A percentile compares a stretch with the other conserved stretches of the same genome.
These are phyloP conservation scores for Septoria petroselini DNA, from an alignment of 2,329 filamentous ascomycete species.

Conservation along the genomic window DNA sequence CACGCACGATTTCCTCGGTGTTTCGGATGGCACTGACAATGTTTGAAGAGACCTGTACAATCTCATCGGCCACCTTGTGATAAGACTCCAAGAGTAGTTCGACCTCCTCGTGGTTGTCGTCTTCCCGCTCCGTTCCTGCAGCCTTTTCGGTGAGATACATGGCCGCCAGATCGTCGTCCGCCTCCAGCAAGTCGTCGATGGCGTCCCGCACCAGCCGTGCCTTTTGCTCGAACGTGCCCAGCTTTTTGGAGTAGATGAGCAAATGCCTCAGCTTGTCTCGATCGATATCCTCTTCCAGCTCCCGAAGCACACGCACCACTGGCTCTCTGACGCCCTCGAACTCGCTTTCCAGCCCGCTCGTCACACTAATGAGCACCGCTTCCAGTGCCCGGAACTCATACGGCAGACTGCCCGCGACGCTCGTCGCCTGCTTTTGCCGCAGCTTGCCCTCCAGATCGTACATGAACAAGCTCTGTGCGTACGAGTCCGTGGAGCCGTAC, in stretches of 20 bases:
- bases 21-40: constrained; percentile 92
- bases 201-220: constrained; percentile 89
- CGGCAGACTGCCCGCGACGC: constrained; percentile 60
- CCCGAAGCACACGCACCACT: constrained; percentile 80
- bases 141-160: constrained; percentile 96
- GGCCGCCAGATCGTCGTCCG: constrained; percentile 86
- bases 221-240: constrained; percentile 97
- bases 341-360: constrained; percentile 84
- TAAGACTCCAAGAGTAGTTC: constrained; percentile 97
- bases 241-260: constrained; percentile 88
- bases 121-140: constrained; percentile 66
- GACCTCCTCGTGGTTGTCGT: constrained; percentile 91
- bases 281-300: constrained; percentile 95
- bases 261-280: constrained; percentile 87
- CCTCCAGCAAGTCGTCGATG: constrained; percentile 91
- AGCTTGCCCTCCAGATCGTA: constrained; percentile 94
- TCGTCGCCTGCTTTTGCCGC: constrained; percentile 66
- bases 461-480: constrained; percentile 95
- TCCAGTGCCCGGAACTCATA: constrained; percentile 97
- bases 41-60: constrained; percentile 91
- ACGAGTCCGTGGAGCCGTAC: constrained; percentile 90
- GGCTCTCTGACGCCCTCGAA: constrained; percentile 92
- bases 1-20: constrained; percentile 96
- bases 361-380: constrained; percentile 90
- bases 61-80: constrained; percentile 96